phyloP scores from a whole-genome alignment of 164 flowering plant species.

The Echeveria elegans region DNA sequence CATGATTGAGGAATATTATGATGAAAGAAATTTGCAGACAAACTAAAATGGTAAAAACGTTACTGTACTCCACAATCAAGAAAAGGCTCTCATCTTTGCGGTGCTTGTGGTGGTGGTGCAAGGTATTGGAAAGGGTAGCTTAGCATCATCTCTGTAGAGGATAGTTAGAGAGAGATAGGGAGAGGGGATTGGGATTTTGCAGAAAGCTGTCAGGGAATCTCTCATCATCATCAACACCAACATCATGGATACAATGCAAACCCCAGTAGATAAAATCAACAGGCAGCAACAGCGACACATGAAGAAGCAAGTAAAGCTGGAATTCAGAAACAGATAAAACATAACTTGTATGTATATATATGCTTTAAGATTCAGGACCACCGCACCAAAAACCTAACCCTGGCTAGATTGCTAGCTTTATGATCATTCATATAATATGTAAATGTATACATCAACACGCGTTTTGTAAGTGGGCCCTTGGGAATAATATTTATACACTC shows the following conservation, averaged over 20 bases:
- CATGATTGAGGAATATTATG: not conserved
- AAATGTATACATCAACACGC: not conserved
- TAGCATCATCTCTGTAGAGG: not conserved
- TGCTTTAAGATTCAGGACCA: conserved; percentile 5
- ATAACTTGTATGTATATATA: not conserved
- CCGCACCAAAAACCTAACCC: not conserved
- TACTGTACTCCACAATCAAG: not conserved
- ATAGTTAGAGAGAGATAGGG: not conserved
- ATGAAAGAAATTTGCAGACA: not conserved
- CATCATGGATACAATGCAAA: not conserved
- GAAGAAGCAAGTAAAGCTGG: conserved; percentile 3
- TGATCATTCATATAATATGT: not conserved
- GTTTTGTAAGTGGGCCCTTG: not conserved
- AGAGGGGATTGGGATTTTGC: not conserved
- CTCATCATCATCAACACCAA: not conserved
- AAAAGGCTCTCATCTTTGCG: not conserved
- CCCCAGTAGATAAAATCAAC: conserved; percentile 1
- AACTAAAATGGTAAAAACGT: not conserved
- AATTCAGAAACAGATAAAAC: conserved; percentile 5
- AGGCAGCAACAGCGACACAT: conserved; percentile 2
- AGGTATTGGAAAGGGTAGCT: not conserved
- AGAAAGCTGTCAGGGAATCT: not conserved
- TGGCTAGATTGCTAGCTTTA: not conserved
- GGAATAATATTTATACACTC: not conserved
- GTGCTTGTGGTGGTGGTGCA: not conserved